phyloP scores from a whole-genome alignment of 345 rosid genomes.

The Luvunga scandens region DNA sequence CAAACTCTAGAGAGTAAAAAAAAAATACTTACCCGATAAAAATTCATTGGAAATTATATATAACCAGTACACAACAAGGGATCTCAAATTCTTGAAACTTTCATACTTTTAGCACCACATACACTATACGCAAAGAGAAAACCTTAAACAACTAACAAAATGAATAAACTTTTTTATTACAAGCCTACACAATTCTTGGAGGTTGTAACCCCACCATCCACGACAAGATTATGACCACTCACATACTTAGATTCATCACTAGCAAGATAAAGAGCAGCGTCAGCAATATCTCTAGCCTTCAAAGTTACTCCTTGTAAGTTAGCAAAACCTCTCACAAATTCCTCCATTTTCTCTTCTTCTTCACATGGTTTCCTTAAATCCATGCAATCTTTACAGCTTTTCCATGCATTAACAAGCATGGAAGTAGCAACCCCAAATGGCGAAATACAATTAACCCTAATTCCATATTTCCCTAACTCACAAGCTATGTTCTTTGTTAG shows the following conservation, averaged over 20 bases:
- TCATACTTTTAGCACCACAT: not conserved
- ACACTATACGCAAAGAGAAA: not conserved
- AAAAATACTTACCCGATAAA: no score
- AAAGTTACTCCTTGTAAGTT: conserved; percentile 57
- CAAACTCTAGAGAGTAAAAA: no score
- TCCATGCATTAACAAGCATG: conserved; percentile 70
- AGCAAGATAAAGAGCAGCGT: conserved; percentile 74
- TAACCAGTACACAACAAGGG: not conserved
- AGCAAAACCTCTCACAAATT: conserved; percentile 55
- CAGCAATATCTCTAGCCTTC: conserved; percentile 65
- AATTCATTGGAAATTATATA: no score
- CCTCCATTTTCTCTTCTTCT: conserved; percentile 60
- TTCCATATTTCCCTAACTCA: conserved; percentile 70
- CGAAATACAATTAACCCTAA: conserved; percentile 76
- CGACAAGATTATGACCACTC: conserved; percentile 83
- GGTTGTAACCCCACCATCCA: conserved; percentile 77
- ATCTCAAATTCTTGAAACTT: not conserved
- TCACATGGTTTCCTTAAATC: conserved; percentile 26
- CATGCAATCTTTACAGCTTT: conserved; percentile 29
- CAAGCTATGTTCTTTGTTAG: conserved; percentile 74
- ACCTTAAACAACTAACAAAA: not conserved
- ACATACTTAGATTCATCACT: conserved; percentile 84
- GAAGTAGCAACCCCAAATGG: conserved; percentile 86
- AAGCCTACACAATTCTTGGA: conserved; percentile 75
- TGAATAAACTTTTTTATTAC: conserved; percentile 31